Percentiles rank a stretch among this genome's conserved stretches.
phyloP scores from a whole-genome alignment of 2,329 filamentous ascomycete genomes.

The Fusarium avenaceum region DNA sequence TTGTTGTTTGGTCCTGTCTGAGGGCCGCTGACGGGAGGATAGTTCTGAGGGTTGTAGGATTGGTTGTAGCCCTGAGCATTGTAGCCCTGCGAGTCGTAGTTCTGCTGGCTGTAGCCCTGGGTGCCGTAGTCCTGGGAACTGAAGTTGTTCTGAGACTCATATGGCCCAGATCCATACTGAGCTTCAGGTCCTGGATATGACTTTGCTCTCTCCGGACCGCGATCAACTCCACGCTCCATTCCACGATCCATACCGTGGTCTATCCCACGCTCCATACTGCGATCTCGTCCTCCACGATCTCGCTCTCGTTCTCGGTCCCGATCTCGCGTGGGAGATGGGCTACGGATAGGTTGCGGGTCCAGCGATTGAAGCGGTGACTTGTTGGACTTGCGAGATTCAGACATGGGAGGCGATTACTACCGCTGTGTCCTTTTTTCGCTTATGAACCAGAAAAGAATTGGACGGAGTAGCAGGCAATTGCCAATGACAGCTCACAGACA shows the following conservation, averaged over 20 bases:
- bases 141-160: constrained; percentile 26
- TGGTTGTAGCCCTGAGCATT: constrained; percentile 18
- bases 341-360: constrained; percentile 49
- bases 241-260: constrained; percentile 29
- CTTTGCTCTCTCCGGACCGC: constrained; percentile 41
- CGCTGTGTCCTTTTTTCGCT: background rate
- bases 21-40: constrained; percentile 40
- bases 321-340: constrained; percentile 43
- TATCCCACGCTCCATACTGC: constrained; percentile 12
- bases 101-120: constrained; percentile 37
- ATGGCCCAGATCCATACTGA: constrained; percentile 38
- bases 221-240: constrained; percentile 19
- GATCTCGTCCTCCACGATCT: constrained; percentile 5
- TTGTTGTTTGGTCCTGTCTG: constrained; percentile 35
- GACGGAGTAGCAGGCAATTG: background rate
- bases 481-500: constrained; percentile 1
- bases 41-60: constrained; percentile 42
- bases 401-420: constrained; percentile 24
- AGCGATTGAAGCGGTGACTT: constrained; percentile 46
- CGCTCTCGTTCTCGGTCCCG: constrained; percentile 27
- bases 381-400: constrained; percentile 40
- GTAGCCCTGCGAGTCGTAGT: constrained; percentile 41
- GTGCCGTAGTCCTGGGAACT: constrained; percentile 38
- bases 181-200: constrained; percentile 41
- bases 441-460: background rate